Evolutionary conservation across 2,329 filamentous ascomycete genomes (phyloP), one percentile per base, ranked within the genome.

Genomic region (Graphiopsis chlorocephala): DNA sequence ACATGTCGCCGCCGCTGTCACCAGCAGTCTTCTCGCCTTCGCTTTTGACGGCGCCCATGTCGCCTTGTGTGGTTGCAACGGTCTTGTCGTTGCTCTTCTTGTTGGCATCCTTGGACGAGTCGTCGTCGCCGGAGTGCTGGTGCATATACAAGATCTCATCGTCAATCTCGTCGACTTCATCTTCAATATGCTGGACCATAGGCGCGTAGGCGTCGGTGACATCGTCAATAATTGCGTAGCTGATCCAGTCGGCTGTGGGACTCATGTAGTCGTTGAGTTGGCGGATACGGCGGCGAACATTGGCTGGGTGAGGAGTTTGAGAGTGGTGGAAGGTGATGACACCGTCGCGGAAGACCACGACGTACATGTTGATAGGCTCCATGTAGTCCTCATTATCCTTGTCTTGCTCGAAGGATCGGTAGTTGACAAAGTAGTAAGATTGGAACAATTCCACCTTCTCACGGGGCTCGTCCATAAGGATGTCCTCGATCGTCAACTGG

Each of bases 381-480:
- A 99, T 84, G 75, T 96, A 97, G 74, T 96, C 89, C 64, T 95
- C 91, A 75, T 89, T 96, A 71, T 89, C 90, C 66, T 88, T 87
- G 74, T 99, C 95, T 76, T 98, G 95, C 75, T 99, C 95, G 74
- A 99, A 99, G 0, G 93, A 96, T 17, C 95, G 90, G 77, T 99
- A 99, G 77, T 97, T 98, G 79, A 99, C 92, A 73, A 99, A 97
- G 78, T 99, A 99, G 80, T 99, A 99, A 76, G 96, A 91, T 35
- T 92, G 89, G 82, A 99, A 99, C 0, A 99, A 84, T 77, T 99
- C 95, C 0, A 99, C 95, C 79, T 99, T 99, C 75, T 99, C 95
- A 25, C 95, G 93, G 47, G 93, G 91, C 80, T 99, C 95, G 76
- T 98, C 92, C 82, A 97, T 89, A 85, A 98, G 90, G 72, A 99